Conservation (phyloP, 192 early-diverging fungal species). For the Radiomyces spectabilis region DNA sequence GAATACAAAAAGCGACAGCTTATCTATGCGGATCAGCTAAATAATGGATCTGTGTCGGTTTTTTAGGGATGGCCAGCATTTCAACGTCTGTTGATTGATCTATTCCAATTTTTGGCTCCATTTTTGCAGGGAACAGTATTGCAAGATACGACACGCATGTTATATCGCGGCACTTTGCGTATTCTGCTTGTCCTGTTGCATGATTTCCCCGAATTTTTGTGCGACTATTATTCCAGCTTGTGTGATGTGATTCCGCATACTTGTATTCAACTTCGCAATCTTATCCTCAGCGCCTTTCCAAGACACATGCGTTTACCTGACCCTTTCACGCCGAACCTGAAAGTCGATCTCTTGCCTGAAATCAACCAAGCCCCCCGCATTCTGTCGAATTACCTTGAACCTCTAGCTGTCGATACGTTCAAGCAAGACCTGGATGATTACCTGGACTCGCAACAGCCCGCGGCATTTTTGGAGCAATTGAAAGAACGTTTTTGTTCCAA, state of each 20-base stretch:
- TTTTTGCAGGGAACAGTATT: slow-evolving; percentile 59
- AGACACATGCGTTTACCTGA: slow-evolving; percentile 92
- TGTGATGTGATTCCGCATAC: slow-evolving; percentile 83
- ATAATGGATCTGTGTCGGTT: no score
- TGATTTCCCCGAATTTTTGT: slow-evolving; percentile 97
- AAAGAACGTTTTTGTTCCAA: slow-evolving; percentile 41
- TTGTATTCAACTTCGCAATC: slow-evolving; percentile 94
- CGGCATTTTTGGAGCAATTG: slow-evolving; percentile 58
- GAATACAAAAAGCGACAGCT: no score
- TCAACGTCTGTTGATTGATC: slow-evolving; percentile 70
- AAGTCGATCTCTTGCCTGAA: slow-evolving; percentile 83
- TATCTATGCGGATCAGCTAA: no score
- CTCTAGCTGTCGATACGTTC: slow-evolving; percentile 50
- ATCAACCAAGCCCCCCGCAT: slow-evolving; percentile 78
- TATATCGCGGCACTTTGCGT: slow-evolving; percentile 86
- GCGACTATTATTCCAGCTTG: slow-evolving; percentile 84
- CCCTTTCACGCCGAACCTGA: slow-evolving; percentile 90
- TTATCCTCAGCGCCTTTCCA: slow-evolving; percentile 96
- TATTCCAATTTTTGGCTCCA: slow-evolving; percentile 82
- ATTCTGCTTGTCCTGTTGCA: slow-evolving; percentile 88
- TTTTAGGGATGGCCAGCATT: slow-evolving; percentile 86
- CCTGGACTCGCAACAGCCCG: no score
- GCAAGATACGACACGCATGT: slow-evolving; percentile 60
- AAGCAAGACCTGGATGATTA: slow-evolving; percentile 73
- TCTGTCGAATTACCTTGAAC: slow-evolving; percentile 72